A percentile compares a stretch with the other conserved stretches of the same genome.
Evolutionary conservation across 257 asterid species (phyloP).

Genomic region (Plantago major): DNA sequence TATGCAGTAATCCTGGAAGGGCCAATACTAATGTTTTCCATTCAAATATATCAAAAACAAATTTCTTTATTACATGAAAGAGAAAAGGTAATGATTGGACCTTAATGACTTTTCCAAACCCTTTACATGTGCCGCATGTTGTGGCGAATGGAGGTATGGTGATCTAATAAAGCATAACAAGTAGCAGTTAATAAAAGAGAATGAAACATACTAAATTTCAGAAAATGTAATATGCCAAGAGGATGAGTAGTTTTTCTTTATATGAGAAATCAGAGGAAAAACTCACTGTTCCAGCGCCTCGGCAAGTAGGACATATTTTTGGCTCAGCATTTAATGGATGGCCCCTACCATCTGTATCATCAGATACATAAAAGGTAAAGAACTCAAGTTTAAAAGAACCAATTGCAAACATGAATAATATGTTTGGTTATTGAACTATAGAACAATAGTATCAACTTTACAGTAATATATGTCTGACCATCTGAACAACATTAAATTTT

Average conservation of each 20-base stretch:
- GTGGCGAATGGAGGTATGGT: constrained; percentile 76
- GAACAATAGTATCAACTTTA: too few relatives aligned
- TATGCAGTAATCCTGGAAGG: constrained; percentile 56
- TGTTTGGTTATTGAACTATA: too few relatives aligned
- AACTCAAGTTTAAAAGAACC: constrained; percentile 11
- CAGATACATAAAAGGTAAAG: constrained; percentile 19
- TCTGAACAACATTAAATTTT: too few relatives aligned
- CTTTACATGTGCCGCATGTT: constrained; percentile 70
- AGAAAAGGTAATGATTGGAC: constrained; percentile 26
- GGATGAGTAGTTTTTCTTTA: constrained; percentile 7
- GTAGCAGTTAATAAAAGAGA: constrained; percentile 13
- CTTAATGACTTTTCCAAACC: constrained; percentile 71
- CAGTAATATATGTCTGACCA: too few relatives aligned
- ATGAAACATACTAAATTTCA: neutral
- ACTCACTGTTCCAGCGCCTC: constrained; percentile 84
- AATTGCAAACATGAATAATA: constrained; percentile 13
- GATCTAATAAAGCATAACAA: constrained; percentile 35
- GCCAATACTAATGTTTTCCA: constrained; percentile 6
- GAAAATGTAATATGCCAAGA: constrained; percentile 4
- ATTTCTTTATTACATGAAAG: neutral
- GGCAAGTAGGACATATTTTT: constrained; percentile 63
- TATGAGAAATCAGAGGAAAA: constrained; percentile 14
- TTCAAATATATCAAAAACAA: constrained; percentile 11
- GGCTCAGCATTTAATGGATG: constrained; percentile 60
- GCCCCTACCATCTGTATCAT: constrained; percentile 73